Percentiles rank a stretch among this genome's conserved stretches.
phyloP scores from a whole-genome alignment of 2,329 filamentous ascomycete genomes.

The Monilinia polystroma region DNA sequence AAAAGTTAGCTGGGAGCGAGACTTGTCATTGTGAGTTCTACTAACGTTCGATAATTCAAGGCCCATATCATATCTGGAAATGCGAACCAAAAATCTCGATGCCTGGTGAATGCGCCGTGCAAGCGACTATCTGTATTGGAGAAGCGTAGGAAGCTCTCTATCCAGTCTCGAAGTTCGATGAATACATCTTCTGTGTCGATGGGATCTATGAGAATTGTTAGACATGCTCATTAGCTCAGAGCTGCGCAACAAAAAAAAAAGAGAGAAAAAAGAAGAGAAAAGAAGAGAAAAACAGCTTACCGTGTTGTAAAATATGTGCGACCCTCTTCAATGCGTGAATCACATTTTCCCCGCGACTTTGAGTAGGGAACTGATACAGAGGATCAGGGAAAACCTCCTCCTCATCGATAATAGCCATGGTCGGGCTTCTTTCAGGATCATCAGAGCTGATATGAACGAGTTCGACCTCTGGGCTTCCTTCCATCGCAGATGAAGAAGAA shows the following conservation, averaged over 20 bases:
- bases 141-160: conserved; percentile 49
- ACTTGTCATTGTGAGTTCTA: conserved; percentile 15
- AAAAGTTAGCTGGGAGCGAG: conserved; percentile 26
- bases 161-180: conserved; percentile 50
- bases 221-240: background rate
- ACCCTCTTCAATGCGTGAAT: conserved; percentile 31
- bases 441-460: conserved; percentile 34
- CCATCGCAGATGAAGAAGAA: conserved; percentile 35
- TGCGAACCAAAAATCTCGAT: conserved; percentile 52
- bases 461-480: conserved; percentile 39
- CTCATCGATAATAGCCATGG: conserved; percentile 37
- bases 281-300: conserved; percentile 37
- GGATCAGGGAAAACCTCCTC: conserved; percentile 44
- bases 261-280: conserved; percentile 20
- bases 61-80: conserved; percentile 53
- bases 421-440: conserved; percentile 36
- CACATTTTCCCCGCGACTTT: conserved; percentile 29
- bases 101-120: conserved; percentile 46
- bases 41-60: conserved; percentile 47
- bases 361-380: conserved; percentile 48
- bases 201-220: conserved; percentile 43
- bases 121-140: conserved; percentile 42
- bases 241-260: conserved; percentile 21
- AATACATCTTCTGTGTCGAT: conserved; percentile 48
- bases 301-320: conserved; percentile 42